These are phyloP conservation scores for Alternaria triticimaculans DNA, from an alignment of 2,329 filamentous ascomycete genomes.

Conservation along the genomic window DNA sequence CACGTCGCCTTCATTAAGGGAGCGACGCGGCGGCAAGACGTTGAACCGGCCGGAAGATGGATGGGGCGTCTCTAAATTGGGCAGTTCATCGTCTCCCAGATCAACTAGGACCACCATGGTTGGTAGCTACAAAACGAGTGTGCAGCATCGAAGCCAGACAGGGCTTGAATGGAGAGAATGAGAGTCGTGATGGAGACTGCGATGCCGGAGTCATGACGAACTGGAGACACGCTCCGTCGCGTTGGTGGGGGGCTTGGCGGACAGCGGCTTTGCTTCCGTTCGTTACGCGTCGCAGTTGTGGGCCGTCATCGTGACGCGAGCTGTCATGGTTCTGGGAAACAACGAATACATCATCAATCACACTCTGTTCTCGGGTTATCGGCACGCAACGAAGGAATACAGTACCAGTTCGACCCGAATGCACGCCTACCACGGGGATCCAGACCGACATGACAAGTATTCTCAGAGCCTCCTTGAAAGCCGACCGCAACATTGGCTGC, in stretches of 20 bases:
- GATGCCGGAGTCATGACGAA: conserved; percentile 30
- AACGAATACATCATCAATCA: neutral
- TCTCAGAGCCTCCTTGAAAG: neutral
- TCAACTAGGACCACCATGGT: conserved; percentile 55
- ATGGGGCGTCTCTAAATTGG: conserved; percentile 27
- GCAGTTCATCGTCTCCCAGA: conserved; percentile 50
- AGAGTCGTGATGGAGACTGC: conserved; percentile 11
- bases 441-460: neutral
- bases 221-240: conserved; percentile 12
- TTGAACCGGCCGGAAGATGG: conserved; percentile 23
- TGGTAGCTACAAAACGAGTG: conserved; percentile 16
- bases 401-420: neutral
- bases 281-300: neutral
- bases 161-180: conserved; percentile 6
- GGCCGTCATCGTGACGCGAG: neutral
- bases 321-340: neutral
- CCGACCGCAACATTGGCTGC: neutral
- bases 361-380: neutral
- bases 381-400: neutral
- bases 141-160: conserved; percentile 39
- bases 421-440: neutral
- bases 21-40: conserved; percentile 39
- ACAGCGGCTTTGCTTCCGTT: conserved; percentile 7
- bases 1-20: conserved; percentile 21
- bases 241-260: conserved; percentile 23